Evolutionary conservation across 2,329 filamentous ascomycete genomes (phyloP), one percentile per base, ranked within the genome.

Genomic region (Nemania serpens): DNA sequence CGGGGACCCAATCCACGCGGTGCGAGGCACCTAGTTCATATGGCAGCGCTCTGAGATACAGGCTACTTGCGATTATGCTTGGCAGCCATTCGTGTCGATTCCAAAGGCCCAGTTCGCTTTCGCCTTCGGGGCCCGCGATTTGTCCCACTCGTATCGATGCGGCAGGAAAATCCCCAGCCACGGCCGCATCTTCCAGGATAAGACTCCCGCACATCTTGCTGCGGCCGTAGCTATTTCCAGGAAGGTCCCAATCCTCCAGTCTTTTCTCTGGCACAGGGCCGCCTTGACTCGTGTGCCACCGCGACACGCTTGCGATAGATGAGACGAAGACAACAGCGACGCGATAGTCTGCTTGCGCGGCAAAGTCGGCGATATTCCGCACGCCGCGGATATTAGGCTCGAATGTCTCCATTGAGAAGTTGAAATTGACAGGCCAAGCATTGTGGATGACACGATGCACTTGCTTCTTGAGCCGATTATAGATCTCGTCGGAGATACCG

Each of bases 31-130:
- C 83, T 0, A 86, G 72, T 1, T 74, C 70, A 0, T 64, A 59
- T 0, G 84, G 84, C 2, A 86, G 66, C 6, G 76, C 70, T 0
- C 78, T 76, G 0, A 86, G 70, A 47, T 79, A 71, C 5, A 79
- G 69, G 0, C 82, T 85, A 41, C 81, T 83, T 1, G 77, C 75
- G 12, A 81, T 69, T 15, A 81, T 70, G 33, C 71, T 76, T 0
- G 85, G 85, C 2, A 87, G 68, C 80, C 83, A 86, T 60, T 88
- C 85, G 7, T 81, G 76, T 13, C 70, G 73, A 60, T 83, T 85
- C 85, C 85, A 88, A 15, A 68, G 61, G 0, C 83, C 84, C 18
- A 69, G 3, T 2, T 51, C 7, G 1, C 61, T 63, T n/a, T n/a
- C n/a, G n/a, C n/a, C n/a, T 18, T 71, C 69, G 0, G 80, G 75